Evolutionary conservation across 306 rosid species (phyloP), one percentile per base, ranked within the genome.

Genomic region (Amphicarpaea edgeworthii): DNA sequence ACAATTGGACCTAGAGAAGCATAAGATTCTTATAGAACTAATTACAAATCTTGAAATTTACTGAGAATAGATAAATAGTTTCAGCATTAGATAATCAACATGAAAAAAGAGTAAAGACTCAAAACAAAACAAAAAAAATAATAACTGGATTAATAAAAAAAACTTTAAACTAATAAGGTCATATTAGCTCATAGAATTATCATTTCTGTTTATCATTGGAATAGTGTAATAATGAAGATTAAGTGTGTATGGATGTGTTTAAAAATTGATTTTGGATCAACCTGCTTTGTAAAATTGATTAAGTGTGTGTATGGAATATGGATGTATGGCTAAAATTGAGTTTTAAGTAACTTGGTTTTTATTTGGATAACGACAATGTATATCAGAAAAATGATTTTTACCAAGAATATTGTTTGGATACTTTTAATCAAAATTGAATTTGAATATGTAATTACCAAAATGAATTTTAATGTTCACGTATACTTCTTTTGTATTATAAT

Each of bases 1-100:
- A 23, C 70, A 73, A 68, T 43, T 74, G 60, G 68, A 75, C 82
- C 51, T 55, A 49, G 57, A 21, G 43, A 17, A 84, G 47, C 63
- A 77, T 19, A 10, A 63, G 47, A 60, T 66, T 79, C 72, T 77
- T 5, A 62, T 30, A 17, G 42, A 79, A 74, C 16, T 58, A 55
- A 70, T 64, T 38, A 66, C 23, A n/a, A 71, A 55, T 55, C 42
- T 59, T 34, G 15, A 23, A 37, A 45, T 72, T 51, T 47, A 30
- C 46, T 10, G n/a, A 3, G 53, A 49, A 19, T 65, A 57, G 67
- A 79, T 43, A 72, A 40, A 37, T 49, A 64, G 12, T 21, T 34
- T 69, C 57, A n/a, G 32, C 28, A 83, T 20, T 26, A 41, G n/a
- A 41, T 16, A 72, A 64, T 47, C 62, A 60, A 42, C 38, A 53